These are phyloP conservation scores for Calvatia gigantea DNA, from an alignment of 768 basidiomycete species.

Conservation along the genomic window DNA sequence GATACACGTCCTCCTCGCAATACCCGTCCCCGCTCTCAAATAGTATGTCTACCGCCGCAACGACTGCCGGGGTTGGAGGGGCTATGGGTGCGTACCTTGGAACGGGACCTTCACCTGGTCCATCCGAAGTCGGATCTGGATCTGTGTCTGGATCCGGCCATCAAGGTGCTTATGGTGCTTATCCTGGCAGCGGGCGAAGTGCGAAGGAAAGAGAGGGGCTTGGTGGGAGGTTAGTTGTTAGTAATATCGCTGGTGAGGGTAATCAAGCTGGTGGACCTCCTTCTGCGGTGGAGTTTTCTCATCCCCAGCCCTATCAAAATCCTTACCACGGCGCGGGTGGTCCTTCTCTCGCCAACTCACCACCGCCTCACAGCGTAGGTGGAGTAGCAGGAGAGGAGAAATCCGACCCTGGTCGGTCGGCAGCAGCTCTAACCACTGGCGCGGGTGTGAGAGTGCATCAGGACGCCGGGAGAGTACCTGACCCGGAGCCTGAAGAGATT, in stretches of 20 bases:
- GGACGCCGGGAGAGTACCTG: slow-evolving; percentile 10
- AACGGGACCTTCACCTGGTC: slow-evolving; percentile 1
- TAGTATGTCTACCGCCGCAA: background rate
- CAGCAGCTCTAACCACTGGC: background rate
- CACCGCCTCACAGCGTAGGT: background rate
- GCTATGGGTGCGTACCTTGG: background rate
- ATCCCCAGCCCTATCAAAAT: background rate
- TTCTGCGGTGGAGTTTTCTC: background rate
- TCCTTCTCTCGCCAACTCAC: background rate
- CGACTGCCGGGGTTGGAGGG: background rate
- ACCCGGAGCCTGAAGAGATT: slow-evolving; percentile 17
- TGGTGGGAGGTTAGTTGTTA: slow-evolving; percentile 6
- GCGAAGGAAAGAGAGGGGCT: slow-evolving; percentile 24
- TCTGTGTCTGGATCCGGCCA: background rate
- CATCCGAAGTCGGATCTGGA: slow-evolving; percentile 3
- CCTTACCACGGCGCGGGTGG: background rate
- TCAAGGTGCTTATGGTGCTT: background rate
- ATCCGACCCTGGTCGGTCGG: background rate
- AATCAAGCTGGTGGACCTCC: background rate
- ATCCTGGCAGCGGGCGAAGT: background rate
- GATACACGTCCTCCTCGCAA: background rate
- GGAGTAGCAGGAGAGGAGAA: background rate
- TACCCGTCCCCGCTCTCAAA: background rate
- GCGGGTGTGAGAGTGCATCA: slow-evolving; percentile 10
- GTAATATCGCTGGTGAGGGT: background rate